Evolutionary conservation across 495 filamentous ascomycete genomes (phyloP).

Genomic region (Penicillium odoratum): DNA sequence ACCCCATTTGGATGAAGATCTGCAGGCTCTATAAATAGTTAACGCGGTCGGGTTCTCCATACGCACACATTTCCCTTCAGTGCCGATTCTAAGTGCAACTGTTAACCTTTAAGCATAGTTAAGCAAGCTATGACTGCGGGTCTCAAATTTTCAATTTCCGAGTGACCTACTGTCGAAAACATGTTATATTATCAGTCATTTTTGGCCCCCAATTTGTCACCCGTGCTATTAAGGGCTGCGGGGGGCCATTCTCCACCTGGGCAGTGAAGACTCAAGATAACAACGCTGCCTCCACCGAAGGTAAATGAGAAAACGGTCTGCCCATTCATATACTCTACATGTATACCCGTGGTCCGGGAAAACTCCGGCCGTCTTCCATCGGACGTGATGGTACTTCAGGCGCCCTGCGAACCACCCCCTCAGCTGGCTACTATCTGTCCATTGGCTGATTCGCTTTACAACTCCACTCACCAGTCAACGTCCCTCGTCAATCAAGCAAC

Average conservation of each 20-base stretch:
- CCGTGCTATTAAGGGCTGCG: no score
- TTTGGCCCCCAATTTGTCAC: no score
- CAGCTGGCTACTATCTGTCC: conserved; percentile 13
- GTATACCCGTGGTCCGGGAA: not conserved
- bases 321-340: no score
- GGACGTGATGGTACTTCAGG: conserved; percentile 10
- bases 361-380: not conserved
- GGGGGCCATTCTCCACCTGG: no score
- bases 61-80: not conserved
- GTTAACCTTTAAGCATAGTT: no score
- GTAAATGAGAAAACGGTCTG: no score
- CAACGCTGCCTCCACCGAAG: no score
- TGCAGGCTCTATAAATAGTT: not conserved
- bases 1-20: not conserved
- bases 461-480: conserved; percentile 14
- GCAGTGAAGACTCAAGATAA: no score
- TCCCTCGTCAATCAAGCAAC: conserved; percentile 17
- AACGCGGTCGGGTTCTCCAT: not conserved
- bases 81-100: not conserved
- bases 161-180: no score
- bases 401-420: conserved; percentile 9
- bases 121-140: no score
- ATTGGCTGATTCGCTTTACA: conserved; percentile 17
- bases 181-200: no score
- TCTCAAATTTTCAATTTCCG: no score